These are phyloP conservation scores for Phytopythium delawarense DNA, from an alignment of 352 stramenopile genomes.

Conservation along the genomic window DNA sequence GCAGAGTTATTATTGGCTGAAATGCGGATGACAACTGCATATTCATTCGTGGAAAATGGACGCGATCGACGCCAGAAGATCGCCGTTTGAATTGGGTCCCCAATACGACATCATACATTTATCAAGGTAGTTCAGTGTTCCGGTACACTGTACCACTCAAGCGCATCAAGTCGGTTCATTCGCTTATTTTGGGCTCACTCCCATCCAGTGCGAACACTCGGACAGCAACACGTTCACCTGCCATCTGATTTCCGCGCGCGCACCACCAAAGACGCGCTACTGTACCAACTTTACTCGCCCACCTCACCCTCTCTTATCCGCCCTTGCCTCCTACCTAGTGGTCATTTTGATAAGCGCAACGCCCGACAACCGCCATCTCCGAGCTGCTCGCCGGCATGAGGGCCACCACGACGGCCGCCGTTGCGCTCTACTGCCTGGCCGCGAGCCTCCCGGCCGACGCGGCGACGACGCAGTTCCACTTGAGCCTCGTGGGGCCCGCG, in stretches of 20 bases:
- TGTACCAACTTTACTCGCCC: background rate
- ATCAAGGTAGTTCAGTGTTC: too few species aligned
- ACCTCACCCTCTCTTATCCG: background rate
- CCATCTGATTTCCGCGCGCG: constrained; percentile 1
- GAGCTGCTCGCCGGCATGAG: background rate
- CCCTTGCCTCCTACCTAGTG: background rate
- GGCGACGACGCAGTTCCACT: constrained; percentile 56
- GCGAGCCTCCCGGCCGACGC: background rate
- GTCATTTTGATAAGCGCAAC: background rate
- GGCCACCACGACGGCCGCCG: background rate
- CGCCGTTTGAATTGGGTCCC: too few species aligned
- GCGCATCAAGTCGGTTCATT: background rate
- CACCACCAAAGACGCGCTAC: background rate
- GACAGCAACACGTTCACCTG: constrained; percentile 1
- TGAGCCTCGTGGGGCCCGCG: constrained; percentile 41
- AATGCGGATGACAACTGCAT: too few species aligned
- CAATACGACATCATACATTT: too few species aligned
- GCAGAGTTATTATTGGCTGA: background rate
- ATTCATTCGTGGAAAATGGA: too few species aligned
- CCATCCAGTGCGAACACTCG: background rate
- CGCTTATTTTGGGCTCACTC: background rate
- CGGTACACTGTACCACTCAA: too few species aligned
- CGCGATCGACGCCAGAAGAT: too few species aligned
- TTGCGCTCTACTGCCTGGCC: background rate
- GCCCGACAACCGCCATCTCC: background rate